These are phyloP conservation scores for Boletus vinaceobasis DNA, from an alignment of 768 basidiomycete species.

Conservation along the genomic window DNA sequence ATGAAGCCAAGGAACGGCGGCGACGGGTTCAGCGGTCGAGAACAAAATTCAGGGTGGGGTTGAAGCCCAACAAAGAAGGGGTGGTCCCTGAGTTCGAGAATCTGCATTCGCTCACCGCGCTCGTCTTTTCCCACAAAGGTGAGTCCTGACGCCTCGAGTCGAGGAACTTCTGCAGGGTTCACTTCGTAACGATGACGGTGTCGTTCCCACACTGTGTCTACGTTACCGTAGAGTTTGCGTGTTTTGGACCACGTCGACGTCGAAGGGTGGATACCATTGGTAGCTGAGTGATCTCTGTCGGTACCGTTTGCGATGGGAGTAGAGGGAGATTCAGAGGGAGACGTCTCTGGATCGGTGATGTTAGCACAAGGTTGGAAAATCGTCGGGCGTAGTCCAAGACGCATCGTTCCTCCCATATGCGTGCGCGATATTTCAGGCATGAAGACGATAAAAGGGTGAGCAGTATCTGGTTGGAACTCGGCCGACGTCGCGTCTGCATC, in stretches of 20 bases:
- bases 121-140: conserved; percentile 88
- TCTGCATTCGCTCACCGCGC: conserved; percentile 95
- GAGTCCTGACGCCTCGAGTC: conserved; percentile 69
- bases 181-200: conserved; percentile 97
- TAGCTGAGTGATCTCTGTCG: not conserved
- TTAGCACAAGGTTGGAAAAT: conserved; percentile 61
- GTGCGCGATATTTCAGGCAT: conserved; percentile 99
- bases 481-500: conserved; percentile 74
- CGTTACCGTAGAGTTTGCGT: conserved; percentile 80
- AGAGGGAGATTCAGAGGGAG: conserved; percentile 11
- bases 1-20: conserved; percentile 97
- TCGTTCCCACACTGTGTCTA: conserved; percentile 86
- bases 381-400: conserved; percentile 95
- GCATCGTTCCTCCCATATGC: conserved; percentile 99
- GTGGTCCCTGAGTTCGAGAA: conserved; percentile 87
- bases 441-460: conserved; percentile 83
- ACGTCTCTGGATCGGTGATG: conserved; percentile 8
- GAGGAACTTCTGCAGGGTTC: conserved; percentile 81
- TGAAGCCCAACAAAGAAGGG: conserved; percentile 93
- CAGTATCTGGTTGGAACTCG: conserved; percentile 65
- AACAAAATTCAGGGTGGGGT: conserved; percentile 98
- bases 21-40: conserved; percentile 94
- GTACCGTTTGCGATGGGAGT: conserved; percentile 6
- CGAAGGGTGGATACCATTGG: conserved; percentile 17
- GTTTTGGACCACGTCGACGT: conserved; percentile 70